phyloP scores from a whole-genome alignment of 2,329 filamentous ascomycete genomes.

The Scortechinia acanthostroma region DNA sequence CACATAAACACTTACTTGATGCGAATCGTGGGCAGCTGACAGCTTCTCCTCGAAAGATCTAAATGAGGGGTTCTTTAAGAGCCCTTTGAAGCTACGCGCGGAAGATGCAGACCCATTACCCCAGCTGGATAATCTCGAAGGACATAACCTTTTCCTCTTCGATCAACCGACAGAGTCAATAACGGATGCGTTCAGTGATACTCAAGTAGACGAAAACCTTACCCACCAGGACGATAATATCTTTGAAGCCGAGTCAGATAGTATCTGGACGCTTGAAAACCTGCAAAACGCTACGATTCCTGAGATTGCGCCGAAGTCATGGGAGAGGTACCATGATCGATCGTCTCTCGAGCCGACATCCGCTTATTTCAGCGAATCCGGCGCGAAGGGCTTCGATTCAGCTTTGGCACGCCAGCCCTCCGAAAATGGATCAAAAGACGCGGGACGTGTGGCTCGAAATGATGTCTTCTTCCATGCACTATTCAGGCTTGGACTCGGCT shows the following conservation, averaged over 20 bases:
- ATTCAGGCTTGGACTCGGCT: constrained; percentile 28
- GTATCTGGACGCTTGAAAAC: background rate
- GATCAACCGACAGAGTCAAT: background rate
- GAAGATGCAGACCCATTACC: constrained; percentile 1
- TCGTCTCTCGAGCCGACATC: constrained; percentile 19
- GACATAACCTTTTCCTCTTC: background rate
- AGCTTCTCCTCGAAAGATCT: constrained; percentile 20
- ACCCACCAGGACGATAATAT: background rate
- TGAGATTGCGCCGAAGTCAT: constrained; percentile 19
- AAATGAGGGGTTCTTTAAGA: constrained; percentile 5
- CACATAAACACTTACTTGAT: too few relatives aligned
- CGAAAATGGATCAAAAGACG: constrained; percentile 9
- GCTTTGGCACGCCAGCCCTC: constrained; percentile 16
- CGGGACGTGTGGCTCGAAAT: constrained; percentile 19
- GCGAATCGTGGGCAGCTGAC: constrained; percentile 9
- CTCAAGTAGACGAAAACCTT: background rate
- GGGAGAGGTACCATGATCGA: constrained; percentile 27
- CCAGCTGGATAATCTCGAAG: background rate
- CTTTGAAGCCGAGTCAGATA: background rate
- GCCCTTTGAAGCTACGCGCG: background rate
- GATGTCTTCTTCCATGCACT: constrained; percentile 27
- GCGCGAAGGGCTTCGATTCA: constrained; percentile 25
- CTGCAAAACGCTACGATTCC: background rate
- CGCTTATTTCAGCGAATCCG: constrained; percentile 31
- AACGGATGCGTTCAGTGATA: background rate